Conservation (phyloP, 1,139 yeast species). For the Pichia sp. region DNA sequence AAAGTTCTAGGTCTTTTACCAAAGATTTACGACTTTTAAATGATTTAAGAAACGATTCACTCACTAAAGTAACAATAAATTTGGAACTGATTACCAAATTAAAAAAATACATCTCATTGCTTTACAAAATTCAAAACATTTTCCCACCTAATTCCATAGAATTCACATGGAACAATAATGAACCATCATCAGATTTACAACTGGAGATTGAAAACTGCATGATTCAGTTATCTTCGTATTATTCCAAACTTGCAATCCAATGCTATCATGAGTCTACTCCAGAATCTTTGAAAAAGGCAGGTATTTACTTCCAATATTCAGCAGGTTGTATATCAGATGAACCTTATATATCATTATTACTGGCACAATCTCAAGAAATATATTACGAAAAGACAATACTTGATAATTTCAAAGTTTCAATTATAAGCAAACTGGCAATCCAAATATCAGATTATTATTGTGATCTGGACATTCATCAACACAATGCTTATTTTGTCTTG, state of each 20-base stretch:
- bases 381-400: slow-evolving; percentile 71
- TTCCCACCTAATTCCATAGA: slow-evolving; percentile 41
- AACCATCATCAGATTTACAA: slow-evolving; percentile 43
- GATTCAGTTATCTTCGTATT: slow-evolving; percentile 63
- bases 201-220: slow-evolving; percentile 58
- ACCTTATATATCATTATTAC: too few species aligned
- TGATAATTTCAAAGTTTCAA: slow-evolving; percentile 51
- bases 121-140: slow-evolving; percentile 27
- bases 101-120: slow-evolving; percentile 7
- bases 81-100: slow-evolving; percentile 6
- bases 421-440: slow-evolving; percentile 56
- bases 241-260: slow-evolving; percentile 25
- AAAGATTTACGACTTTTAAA: slow-evolving; percentile 2
- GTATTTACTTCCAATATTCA: slow-evolving; percentile 58
- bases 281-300: slow-evolving; percentile 47
- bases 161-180: slow-evolving; percentile 68
- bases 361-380: slow-evolving; percentile 85
- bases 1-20: not conserved
- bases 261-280: not conserved
- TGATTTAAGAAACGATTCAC: slow-evolving; percentile 4
- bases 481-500: slow-evolving; percentile 51
- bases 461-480: slow-evolving; percentile 46
- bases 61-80: not conserved
- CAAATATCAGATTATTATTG: slow-evolving; percentile 57
- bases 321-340: slow-evolving; percentile 75